phyloP scores from a whole-genome alignment of 2,329 filamentous ascomycete genomes.

The Parastagonospora avenae region DNA sequence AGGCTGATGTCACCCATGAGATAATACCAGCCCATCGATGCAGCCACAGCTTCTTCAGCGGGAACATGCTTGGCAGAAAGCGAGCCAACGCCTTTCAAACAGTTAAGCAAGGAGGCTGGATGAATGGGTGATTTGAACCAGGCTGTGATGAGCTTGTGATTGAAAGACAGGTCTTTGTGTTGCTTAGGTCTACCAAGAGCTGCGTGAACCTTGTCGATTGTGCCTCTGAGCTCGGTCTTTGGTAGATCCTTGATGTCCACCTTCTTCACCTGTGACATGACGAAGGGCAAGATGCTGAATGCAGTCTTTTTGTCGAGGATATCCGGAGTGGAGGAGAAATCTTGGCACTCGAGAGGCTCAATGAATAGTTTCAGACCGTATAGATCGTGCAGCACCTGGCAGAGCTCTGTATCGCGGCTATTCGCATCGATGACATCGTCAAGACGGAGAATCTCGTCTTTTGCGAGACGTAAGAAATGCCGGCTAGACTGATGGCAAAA shows the following conservation, averaged over 20 bases:
- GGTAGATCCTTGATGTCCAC: constrained; percentile 89
- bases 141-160: constrained; percentile 79
- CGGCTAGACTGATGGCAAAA: constrained; percentile 87
- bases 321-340: constrained; percentile 79
- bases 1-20: constrained; percentile 86
- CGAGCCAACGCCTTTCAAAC: constrained; percentile 75
- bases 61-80: constrained; percentile 54
- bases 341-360: constrained; percentile 40
- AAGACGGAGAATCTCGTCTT: constrained; percentile 79
- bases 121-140: constrained; percentile 85
- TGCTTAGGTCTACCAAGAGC: constrained; percentile 79
- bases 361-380: constrained; percentile 46
- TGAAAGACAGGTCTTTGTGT: constrained; percentile 81
- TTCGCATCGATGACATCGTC: constrained; percentile 75
- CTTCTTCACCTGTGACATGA: constrained; percentile 78
- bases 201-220: constrained; percentile 92
- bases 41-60: constrained; percentile 70
- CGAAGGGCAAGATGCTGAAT: constrained; percentile 79
- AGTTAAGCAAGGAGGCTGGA: constrained; percentile 77
- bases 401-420: constrained; percentile 72
- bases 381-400: constrained; percentile 63
- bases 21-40: constrained; percentile 89
- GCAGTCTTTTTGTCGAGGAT: constrained; percentile 81
- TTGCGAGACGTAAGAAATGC: constrained; percentile 86
- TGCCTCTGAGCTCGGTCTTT: constrained; percentile 86